Evolutionary conservation across 306 rosid genomes (phyloP), one percentile per base, ranked within the genome.

Genomic region (Lablab purpureus): DNA sequence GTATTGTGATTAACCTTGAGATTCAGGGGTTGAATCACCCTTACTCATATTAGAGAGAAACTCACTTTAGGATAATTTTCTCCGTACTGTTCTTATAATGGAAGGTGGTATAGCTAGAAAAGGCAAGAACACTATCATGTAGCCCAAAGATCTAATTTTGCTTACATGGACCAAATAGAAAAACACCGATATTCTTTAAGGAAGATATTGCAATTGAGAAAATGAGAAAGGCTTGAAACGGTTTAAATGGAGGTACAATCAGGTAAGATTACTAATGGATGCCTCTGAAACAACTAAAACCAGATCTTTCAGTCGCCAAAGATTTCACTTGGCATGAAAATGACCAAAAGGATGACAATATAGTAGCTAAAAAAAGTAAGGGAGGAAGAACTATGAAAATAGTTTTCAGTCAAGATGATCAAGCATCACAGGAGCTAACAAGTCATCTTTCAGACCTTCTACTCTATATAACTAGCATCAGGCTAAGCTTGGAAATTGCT

Each of bases 41-140:
- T 56, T 23, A 56, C 34, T 60, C 41, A 28, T 2, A 60, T 28
- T 13, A 27, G 40, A 60, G 11, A 60, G 21, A 27, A 60, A 14
- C 11, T 60, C 21, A 13, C 40, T 60, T 60, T 28, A 15, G 21
- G 21, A 37, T 18, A 60, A 25, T 2, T 28, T 11, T 62, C 40
- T 25, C 15, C n/a, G 12, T 25, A 4, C 10, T 54, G 23, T 62
- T 36, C 19, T n/a, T 36, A 7, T 36, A 47, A 14, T 27, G 67
- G 67, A 60, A 60, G 67, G 41, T 60, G 41, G 47, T 64, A 64
- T 64, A 36, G 11, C n/a, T 10, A 62, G 68, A 30, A 62, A 62
- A 30, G 45, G 45, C 1, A 14, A 36, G 10, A 21, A 4, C 52
- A 25, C 74, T 12, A 15, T 13, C 37, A 21, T 68, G 22, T 7